Percentiles rank a stretch among this genome's conserved stretches.
These are phyloP conservation scores for Geotrichum cucujoidarum DNA, from an alignment of 1,139 yeast genomes.

Conservation along the genomic window DNA sequence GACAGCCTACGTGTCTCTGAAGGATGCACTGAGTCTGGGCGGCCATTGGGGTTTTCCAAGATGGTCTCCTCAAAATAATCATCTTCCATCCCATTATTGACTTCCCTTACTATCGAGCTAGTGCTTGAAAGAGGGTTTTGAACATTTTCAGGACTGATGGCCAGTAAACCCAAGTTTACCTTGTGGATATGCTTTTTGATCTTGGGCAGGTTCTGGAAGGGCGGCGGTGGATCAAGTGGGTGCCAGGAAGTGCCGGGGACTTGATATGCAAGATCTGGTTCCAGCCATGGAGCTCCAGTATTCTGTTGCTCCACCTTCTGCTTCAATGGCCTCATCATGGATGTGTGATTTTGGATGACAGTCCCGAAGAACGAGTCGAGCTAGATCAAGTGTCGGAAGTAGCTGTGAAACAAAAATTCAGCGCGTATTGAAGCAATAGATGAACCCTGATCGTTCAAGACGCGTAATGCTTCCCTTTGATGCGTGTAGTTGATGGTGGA, in stretches of 20 bases:
- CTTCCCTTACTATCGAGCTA: background rate
- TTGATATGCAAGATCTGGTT: conserved; percentile 3
- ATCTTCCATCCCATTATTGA: too few species aligned
- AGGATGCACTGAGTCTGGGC: too few species aligned
- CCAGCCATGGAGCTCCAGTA: conserved; percentile 3
- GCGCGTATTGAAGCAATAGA: too few species aligned
- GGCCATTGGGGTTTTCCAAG: too few species aligned
- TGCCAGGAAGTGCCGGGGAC: conserved; percentile 3
- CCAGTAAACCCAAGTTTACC: background rate
- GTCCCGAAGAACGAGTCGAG: too few species aligned
- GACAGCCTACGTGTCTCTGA: too few species aligned
- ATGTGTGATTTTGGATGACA: background rate
- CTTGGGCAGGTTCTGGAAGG: conserved; percentile 3
- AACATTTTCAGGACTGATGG: background rate
- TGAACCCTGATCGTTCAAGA: too few species aligned
- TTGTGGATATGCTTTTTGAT: background rate
- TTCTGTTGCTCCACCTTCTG: conserved; percentile 1
- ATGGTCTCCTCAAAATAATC: too few species aligned
- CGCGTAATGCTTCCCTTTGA: too few species aligned
- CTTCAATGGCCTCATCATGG: conserved; percentile 6
- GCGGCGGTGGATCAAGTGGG: conserved; percentile 3
- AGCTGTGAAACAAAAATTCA: too few species aligned
- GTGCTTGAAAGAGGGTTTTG: background rate
- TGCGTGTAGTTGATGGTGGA: too few species aligned
- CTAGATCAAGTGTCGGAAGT: too few species aligned